Percentiles rank a stretch among this genome's conserved stretches.
These are phyloP conservation scores for Populus hybrid DNA, from an alignment of 441 rosid species.

Conservation along the genomic window DNA sequence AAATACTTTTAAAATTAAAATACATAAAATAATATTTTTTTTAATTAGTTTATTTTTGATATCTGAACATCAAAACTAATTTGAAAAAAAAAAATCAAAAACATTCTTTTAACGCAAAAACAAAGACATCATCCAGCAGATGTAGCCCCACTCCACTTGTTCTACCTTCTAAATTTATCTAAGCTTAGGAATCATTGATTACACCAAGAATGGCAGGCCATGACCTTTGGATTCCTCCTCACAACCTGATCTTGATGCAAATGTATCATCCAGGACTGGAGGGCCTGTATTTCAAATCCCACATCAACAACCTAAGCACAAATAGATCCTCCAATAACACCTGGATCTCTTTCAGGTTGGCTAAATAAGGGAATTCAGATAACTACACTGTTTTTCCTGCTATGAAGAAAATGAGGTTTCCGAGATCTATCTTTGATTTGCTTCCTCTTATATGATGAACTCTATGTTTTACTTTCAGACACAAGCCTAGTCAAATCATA, in stretches of 20 bases:
- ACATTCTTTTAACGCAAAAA: not conserved
- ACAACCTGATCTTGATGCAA: conserved; percentile 14
- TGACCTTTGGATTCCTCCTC: conserved; percentile 22
- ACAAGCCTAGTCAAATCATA: not conserved
- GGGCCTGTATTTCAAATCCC: not conserved
- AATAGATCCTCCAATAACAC: not conserved
- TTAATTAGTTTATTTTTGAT: no score
- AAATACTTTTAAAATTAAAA: no score
- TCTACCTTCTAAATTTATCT: conserved; percentile 19
- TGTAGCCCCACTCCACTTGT: conserved; percentile 36
- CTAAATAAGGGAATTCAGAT: conserved; percentile 4
- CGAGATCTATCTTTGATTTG: not conserved
- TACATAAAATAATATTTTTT: no score
- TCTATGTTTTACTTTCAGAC: not conserved
- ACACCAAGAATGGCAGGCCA: not conserved
- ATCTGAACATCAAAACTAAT: no score
- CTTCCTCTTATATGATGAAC: not conserved
- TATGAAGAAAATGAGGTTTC: not conserved
- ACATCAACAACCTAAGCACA: not conserved
- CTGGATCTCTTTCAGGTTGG: not conserved
- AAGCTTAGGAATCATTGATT: conserved; percentile 6
- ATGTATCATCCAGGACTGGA: not conserved
- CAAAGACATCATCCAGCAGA: conserved; percentile 15
- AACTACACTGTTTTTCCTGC: not conserved
- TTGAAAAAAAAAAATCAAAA: no score